A percentile compares a stretch with the other conserved stretches of the same genome.
Evolutionary conservation across 2,329 filamentous ascomycete genomes (phyloP).

Genomic region (Talaromyces atroroseus): DNA sequence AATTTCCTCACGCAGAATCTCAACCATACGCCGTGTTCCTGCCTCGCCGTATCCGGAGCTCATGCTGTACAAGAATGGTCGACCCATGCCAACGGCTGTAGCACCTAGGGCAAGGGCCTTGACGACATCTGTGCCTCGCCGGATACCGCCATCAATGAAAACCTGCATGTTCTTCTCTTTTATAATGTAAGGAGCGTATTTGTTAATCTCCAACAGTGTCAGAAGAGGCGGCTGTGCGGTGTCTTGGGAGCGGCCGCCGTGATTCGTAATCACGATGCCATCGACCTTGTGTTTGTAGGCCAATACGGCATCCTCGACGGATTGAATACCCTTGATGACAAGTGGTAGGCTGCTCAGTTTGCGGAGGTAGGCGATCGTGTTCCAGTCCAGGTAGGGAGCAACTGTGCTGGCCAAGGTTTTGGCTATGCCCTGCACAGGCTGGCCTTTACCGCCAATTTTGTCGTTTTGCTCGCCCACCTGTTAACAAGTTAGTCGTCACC

Average conservation of each 20-base stretch:
- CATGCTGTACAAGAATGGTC: slow-evolving; percentile 56
- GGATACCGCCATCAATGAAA: slow-evolving; percentile 60
- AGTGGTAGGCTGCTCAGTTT: slow-evolving; percentile 30
- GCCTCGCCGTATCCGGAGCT: slow-evolving; percentile 52
- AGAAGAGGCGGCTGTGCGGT: slow-evolving; percentile 47
- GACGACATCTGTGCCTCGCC: slow-evolving; percentile 61
- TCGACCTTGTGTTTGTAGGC: slow-evolving; percentile 44
- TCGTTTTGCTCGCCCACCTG: slow-evolving; percentile 15
- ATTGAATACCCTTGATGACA: slow-evolving; percentile 41
- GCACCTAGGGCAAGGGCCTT: slow-evolving; percentile 63
- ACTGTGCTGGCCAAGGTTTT: slow-evolving; percentile 26
- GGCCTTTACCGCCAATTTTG: slow-evolving; percentile 7
- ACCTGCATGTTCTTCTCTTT: slow-evolving; percentile 50
- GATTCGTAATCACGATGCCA: slow-evolving; percentile 38
- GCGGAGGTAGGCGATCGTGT: slow-evolving; percentile 37
- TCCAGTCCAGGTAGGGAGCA: slow-evolving; percentile 27
- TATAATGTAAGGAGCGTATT: slow-evolving; percentile 57
- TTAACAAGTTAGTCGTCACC: neutral
- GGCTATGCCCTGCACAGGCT: slow-evolving; percentile 22
- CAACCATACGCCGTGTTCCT: slow-evolving; percentile 46
- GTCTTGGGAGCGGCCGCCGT: slow-evolving; percentile 46
- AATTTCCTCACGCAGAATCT: slow-evolving; percentile 30
- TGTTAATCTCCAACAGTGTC: slow-evolving; percentile 58
- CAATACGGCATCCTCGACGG: slow-evolving; percentile 45
- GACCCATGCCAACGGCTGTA: slow-evolving; percentile 57